Base-by-base conservation (phyloP, 2,329 filamentous ascomycete genomes). In the Phoma sp. region DNA sequence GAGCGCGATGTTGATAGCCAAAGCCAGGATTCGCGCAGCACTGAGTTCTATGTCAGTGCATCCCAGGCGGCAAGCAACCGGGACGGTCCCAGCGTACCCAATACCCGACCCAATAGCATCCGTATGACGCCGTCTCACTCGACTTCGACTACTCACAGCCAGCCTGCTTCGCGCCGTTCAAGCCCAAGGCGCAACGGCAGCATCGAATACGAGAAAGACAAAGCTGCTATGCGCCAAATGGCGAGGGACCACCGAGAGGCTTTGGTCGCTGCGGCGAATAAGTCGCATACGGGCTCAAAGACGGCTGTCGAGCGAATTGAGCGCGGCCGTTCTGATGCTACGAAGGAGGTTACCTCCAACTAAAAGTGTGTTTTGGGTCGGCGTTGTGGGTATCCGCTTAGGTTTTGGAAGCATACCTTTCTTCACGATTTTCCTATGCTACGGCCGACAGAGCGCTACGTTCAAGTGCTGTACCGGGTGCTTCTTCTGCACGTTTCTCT, bases 1-100 rank as follows among this genome's bases (percentile, higher is more conserved):
- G 67, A 68, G 2, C 62, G 60, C 40, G 63, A 66, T 19, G 21
- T 29, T 43, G 63, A 59, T 44, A 46, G 58, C 27, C 60, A 51
- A 15, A 71, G 68, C 47, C 64, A 72, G 50, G 68, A 74, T n/a
- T 73, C 70, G 1, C 58, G 67, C 17, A 70, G 62, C 49, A 72
- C 68, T 0, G 61, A 64, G 50, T 72, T 63, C 40, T 67, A 62
- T 40, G 17, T 39, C 21, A 21, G 25, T 22, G n/a, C 41, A 6
- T 62, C 57, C 32, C 64, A 59, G 21, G 59, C 67, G 4, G 63
- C 60, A 9, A 72, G 66, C 45, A 67, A 57, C 10, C 58, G 64
- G 31, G 68, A 71, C 27, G 66, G 65, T 8, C 60, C 57, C 25
- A 72, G 68, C 32, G 52, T 62, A 17, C 59, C 70, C 4, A 68